Evolutionary conservation across 2,329 filamentous ascomycete genomes (phyloP).

Genomic region (Trichophyton schoenleinii): DNA sequence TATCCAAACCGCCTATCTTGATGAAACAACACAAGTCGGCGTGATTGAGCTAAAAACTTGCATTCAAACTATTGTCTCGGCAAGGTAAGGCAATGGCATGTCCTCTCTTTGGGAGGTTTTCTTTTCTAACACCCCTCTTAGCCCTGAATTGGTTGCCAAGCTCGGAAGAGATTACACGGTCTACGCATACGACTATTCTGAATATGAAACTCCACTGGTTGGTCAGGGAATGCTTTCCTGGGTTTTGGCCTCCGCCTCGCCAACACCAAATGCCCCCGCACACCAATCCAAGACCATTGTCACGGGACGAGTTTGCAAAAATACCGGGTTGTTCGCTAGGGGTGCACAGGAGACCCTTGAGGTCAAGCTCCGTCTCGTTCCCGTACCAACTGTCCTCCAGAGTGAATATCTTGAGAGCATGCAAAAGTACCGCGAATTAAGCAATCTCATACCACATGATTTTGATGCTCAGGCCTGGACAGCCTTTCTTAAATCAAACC

Average conservation of each 20-base stretch:
- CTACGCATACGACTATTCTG: constrained; percentile 93
- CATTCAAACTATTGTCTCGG: constrained; percentile 63
- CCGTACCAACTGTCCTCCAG: constrained; percentile 54
- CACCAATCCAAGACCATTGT: constrained; percentile 55
- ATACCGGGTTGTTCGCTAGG: constrained; percentile 70
- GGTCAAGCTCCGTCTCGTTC: constrained; percentile 77
- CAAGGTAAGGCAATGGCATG: constrained; percentile 38
- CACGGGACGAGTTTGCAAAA: constrained; percentile 81
- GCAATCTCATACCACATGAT: constrained; percentile 44
- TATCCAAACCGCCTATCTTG: constrained; percentile 67
- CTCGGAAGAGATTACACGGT: constrained; percentile 79
- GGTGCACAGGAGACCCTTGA: constrained; percentile 76
- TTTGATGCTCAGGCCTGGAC: constrained; percentile 68
- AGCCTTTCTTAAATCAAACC: constrained; percentile 61
- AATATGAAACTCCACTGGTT: constrained; percentile 82
- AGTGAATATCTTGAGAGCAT: constrained; percentile 49
- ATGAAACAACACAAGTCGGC: constrained; percentile 70
- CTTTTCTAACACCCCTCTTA: constrained; percentile 26
- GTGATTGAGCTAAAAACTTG: constrained; percentile 79
- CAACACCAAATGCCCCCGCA: constrained; percentile 42
- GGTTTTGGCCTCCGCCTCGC: constrained; percentile 52
- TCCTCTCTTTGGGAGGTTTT: constrained; percentile 30
- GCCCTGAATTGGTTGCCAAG: constrained; percentile 71
- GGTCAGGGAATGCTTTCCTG: constrained; percentile 92
- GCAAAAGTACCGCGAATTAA: constrained; percentile 48